Percentiles rank a stretch among this genome's conserved stretches.
Evolutionary conservation across 176 grass and related monocot species (phyloP).

Genomic region (Oryza officinalis): DNA sequence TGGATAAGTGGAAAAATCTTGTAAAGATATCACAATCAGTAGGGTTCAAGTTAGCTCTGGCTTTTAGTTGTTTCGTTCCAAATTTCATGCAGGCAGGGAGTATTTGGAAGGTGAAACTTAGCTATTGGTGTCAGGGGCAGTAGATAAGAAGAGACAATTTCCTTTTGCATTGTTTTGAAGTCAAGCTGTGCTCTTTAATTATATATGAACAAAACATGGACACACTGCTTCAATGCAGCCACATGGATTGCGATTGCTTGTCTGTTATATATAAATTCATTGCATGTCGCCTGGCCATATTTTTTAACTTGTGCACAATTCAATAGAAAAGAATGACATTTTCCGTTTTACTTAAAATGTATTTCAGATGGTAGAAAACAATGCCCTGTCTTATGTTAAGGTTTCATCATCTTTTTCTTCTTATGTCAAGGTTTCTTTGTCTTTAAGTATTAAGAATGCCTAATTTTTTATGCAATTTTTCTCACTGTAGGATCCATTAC

Average conservation of each 20-base stretch:
- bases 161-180: constrained; percentile 29
- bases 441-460: neutral
- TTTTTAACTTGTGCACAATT: neutral
- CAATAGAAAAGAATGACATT: neutral
- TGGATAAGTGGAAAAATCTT: constrained; percentile 29
- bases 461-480: constrained; percentile 10
- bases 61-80: constrained; percentile 10
- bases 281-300: neutral
- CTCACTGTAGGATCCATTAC: constrained; percentile 66
- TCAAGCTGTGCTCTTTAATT: neutral
- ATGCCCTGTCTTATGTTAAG: neutral
- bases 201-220: neutral
- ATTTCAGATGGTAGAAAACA: constrained; percentile 22
- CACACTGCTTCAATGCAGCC: neutral
- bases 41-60: constrained; percentile 11
- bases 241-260: neutral
- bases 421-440: neutral
- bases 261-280: neutral
- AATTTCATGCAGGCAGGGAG: neutral
- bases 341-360: neutral
- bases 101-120: constrained; percentile 34
- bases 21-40: neutral
- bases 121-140: constrained; percentile 19
- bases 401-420: constrained; percentile 26
- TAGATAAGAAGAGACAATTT: constrained; percentile 35